phyloP scores from a whole-genome alignment of 208 protist species.

The Acanthamoeba royreba region DNA sequence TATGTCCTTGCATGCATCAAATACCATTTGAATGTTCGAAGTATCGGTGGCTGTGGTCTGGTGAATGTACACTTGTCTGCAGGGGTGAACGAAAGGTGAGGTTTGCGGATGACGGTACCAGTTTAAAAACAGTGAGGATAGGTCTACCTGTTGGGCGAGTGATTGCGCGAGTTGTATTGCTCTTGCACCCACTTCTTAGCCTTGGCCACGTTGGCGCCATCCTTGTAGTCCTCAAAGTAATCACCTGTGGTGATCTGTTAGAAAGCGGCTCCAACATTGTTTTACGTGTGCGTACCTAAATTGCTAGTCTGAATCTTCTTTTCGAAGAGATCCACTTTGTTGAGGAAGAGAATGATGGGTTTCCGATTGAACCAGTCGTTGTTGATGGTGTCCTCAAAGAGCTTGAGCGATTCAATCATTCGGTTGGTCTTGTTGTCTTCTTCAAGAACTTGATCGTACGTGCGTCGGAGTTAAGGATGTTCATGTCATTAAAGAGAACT shows the following conservation, averaged over 20 bases:
- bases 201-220: constrained; percentile 50
- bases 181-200: constrained; percentile 72
- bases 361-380: constrained; percentile 73
- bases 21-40: constrained; percentile 80
- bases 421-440: constrained; percentile 80
- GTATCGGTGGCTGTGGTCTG: constrained; percentile 82
- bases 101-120: no score
- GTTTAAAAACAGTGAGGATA: no score
- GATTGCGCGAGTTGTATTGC: constrained; percentile 54
- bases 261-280: not conserved
- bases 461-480: no score
- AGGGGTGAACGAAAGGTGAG: no score
- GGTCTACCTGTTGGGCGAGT: not conserved
- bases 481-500: no score
- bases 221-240: not conserved
- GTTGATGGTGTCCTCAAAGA: constrained; percentile 79
- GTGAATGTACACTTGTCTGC: constrained; percentile 77
- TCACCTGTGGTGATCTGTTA: not conserved
- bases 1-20: constrained; percentile 77
- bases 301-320: constrained; percentile 72
- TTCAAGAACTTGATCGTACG: constrained; percentile 82
- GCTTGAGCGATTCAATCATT: constrained; percentile 77
- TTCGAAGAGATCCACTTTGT: constrained; percentile 81
- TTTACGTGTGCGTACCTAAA: not conserved
- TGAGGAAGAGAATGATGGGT: constrained; percentile 82